Conservation (phyloP, 2,329 filamentous ascomycete species). For the Verticillium albo-atrum region DNA sequence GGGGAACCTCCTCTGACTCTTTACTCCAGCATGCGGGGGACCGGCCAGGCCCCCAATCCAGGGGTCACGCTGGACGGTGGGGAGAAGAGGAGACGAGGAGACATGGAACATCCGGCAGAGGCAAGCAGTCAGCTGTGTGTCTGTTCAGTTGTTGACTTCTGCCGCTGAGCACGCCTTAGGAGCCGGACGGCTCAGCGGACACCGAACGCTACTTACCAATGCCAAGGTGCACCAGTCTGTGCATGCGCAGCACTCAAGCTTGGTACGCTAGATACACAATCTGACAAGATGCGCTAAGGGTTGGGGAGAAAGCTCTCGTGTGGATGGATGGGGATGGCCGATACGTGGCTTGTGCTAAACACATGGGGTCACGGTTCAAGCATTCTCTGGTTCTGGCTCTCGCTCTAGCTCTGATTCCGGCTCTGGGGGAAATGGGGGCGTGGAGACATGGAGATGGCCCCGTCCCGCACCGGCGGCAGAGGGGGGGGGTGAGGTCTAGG, state of each 20-base stretch:
- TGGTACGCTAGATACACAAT: not conserved
- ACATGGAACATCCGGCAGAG: not conserved
- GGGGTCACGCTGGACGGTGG: not conserved
- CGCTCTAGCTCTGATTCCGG: not conserved
- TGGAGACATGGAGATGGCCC: not conserved
- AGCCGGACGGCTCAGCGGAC: not conserved
- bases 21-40: not conserved
- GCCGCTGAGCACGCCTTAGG: not conserved
- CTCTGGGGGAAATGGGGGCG: not conserved
- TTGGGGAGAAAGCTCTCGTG: not conserved
- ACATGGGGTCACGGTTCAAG: not conserved
- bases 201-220: not conserved
- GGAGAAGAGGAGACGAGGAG: not conserved
- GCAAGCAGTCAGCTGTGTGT: too few relatives aligned
- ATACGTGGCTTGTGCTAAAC: not conserved
- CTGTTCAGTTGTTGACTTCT: not conserved
- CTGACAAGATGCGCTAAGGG: not conserved
- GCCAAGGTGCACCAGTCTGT: not conserved
- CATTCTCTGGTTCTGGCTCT: not conserved
- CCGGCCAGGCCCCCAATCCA: not conserved
- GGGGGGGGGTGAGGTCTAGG: not conserved
- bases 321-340: not conserved
- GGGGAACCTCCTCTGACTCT: not conserved
- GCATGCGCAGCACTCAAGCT: not conserved
- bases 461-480: not conserved